Conservation (phyloP, 768 basidiomycete genomes). For the Auriculariales sp. region DNA sequence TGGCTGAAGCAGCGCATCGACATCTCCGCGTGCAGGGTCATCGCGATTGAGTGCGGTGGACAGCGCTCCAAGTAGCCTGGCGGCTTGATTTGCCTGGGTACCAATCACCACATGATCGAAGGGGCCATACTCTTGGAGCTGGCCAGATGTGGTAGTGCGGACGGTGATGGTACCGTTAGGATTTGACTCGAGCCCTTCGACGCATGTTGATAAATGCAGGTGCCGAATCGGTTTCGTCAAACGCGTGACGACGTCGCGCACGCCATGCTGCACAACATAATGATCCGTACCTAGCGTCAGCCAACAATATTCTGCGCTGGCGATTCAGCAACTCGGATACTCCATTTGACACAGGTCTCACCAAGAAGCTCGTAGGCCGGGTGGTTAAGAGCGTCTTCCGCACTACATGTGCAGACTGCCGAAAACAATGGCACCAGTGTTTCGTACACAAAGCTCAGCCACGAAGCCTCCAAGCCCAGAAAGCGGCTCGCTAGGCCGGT, state of each 20-base stretch:
- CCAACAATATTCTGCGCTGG: constrained; percentile 48
- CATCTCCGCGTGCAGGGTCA: constrained; percentile 14
- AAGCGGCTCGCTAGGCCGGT: constrained; percentile 23
- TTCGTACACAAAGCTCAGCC: constrained; percentile 36
- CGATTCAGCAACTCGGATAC: not conserved
- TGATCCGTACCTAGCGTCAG: constrained; percentile 52
- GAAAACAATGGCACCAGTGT: constrained; percentile 55
- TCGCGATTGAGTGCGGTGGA: constrained; percentile 20
- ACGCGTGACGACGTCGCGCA: constrained; percentile 40
- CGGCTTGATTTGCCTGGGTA: constrained; percentile 57
- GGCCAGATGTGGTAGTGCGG: constrained; percentile 19
- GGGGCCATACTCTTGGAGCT: constrained; percentile 19
- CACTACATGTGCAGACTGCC: constrained; percentile 54
- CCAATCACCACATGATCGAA: constrained; percentile 61
- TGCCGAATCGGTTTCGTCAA: constrained; percentile 30
- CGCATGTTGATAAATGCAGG: constrained; percentile 40
- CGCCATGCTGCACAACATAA: constrained; percentile 47
- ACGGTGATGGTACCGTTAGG: constrained; percentile 21
- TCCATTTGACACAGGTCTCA: constrained; percentile 17
- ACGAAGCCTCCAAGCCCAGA: constrained; percentile 33
- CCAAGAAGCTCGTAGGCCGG: constrained; percentile 55
- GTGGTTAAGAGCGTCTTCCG: constrained; percentile 36
- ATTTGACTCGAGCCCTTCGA: constrained; percentile 30
- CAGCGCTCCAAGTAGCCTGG: constrained; percentile 35
- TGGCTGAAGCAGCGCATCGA: constrained; percentile 30